Evolutionary conservation across 306 rosid species (phyloP).

Genomic region (Rosa persica): DNA sequence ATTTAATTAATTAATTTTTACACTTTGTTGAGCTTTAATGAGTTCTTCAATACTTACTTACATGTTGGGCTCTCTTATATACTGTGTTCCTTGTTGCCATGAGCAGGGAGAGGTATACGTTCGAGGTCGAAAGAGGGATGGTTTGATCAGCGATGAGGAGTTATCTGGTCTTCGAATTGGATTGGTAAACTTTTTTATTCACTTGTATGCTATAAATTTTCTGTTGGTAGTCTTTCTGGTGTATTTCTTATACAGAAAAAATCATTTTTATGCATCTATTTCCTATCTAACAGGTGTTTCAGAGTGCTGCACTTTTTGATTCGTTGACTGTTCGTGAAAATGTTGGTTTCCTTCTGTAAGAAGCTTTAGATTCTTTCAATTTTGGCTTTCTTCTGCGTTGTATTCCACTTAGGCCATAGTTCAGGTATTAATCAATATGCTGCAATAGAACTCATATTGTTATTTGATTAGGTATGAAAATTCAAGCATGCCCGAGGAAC

Average conservation of each 20-base stretch:
- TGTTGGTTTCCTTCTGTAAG: conserved; percentile 98
- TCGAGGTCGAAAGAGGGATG: conserved; percentile 78
- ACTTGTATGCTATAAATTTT: conserved; percentile 5
- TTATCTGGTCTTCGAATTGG: conserved; percentile 92
- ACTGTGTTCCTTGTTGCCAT: conserved; percentile 19
- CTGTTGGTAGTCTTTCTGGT: conserved; percentile 9
- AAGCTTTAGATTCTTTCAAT: conserved; percentile 21
- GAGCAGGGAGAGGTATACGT: conserved; percentile 93
- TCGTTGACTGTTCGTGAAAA: conserved; percentile 95
- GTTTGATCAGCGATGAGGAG: conserved; percentile 86
- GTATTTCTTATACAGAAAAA: neutral
- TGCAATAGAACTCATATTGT: conserved; percentile 8
- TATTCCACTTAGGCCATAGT: neutral
- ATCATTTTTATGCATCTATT: conserved; percentile 2
- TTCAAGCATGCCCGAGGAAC: conserved; percentile 72
- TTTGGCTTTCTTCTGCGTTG: conserved; percentile 7
- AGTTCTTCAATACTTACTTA: neutral
- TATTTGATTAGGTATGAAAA: conserved; percentile 68
- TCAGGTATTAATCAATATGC: neutral
- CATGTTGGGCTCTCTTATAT: conserved; percentile 7
- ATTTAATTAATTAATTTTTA: conserved; percentile 3
- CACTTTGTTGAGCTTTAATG: neutral
- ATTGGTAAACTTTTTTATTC: conserved; percentile 49
- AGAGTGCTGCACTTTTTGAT: conserved; percentile 99
- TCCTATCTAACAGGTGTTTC: conserved; percentile 72